phyloP scores from a whole-genome alignment of 2,329 filamentous ascomycete species.

The Apiospora kogelbergensis region DNA sequence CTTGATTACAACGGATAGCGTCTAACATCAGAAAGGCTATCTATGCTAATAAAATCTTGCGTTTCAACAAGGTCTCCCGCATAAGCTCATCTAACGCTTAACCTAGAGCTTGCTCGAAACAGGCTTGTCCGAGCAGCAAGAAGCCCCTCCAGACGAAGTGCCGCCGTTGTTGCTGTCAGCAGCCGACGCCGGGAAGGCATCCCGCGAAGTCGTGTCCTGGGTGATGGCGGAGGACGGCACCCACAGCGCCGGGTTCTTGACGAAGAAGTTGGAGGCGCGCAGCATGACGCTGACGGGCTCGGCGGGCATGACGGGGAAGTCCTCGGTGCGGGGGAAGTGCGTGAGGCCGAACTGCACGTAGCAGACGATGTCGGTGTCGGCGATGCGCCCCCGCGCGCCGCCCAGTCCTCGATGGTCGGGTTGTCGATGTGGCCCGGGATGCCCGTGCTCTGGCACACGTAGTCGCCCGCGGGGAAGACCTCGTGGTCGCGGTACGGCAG shows the following conservation, averaged over 20 bases:
- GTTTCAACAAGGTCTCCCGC: not conserved
- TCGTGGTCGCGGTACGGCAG: slow-evolving; percentile 57
- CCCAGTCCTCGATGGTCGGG: slow-evolving; percentile 43
- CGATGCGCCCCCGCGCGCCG: slow-evolving; percentile 51
- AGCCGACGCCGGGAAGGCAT: not conserved
- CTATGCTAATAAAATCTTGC: too few species aligned
- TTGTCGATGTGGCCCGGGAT: slow-evolving; percentile 43
- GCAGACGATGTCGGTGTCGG: slow-evolving; percentile 56
- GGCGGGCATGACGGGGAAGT: slow-evolving; percentile 16
- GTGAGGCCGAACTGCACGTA: slow-evolving; percentile 35
- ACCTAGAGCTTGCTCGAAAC: not conserved
- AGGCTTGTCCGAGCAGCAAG: not conserved
- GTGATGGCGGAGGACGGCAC: slow-evolving; percentile 12
- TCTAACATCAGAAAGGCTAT: too few species aligned
- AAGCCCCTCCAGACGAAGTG: not conserved
- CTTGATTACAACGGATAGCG: too few species aligned
- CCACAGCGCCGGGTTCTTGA: slow-evolving; percentile 16
- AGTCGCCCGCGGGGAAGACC: slow-evolving; percentile 58
- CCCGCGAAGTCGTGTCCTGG: slow-evolving; percentile 10
- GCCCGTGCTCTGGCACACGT: slow-evolving; percentile 55
- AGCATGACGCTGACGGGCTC: slow-evolving; percentile 18
- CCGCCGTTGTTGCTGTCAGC: not conserved
- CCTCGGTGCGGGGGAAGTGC: slow-evolving; percentile 7
- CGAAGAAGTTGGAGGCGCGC: slow-evolving; percentile 16
- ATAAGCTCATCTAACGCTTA: not conserved